These are phyloP conservation scores for Tricholoma hemisulphureum DNA, from an alignment of 768 basidiomycete species.

Conservation along the genomic window DNA sequence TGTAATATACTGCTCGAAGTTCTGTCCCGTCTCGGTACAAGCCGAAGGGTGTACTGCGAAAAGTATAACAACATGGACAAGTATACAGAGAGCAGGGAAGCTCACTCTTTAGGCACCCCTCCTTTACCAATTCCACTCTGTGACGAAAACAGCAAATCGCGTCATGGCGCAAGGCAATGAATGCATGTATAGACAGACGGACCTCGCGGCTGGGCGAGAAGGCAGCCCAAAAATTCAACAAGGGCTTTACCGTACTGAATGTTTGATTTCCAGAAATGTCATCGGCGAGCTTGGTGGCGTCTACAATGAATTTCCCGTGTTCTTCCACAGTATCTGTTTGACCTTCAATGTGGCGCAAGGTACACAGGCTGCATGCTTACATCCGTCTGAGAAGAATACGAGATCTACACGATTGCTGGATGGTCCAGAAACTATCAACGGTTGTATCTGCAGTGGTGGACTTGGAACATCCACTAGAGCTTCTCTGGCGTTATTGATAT, in stretches of 20 bases:
- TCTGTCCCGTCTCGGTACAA: conserved; percentile 79
- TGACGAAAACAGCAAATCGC: neutral
- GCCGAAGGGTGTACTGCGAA: conserved; percentile 69
- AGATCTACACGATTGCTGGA: conserved; percentile 68
- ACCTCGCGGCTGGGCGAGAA: conserved; percentile 77
- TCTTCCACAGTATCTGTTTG: conserved; percentile 54
- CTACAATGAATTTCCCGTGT: conserved; percentile 59
- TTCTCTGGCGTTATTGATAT: neutral
- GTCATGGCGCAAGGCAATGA: neutral
- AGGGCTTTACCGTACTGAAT: conserved; percentile 70
- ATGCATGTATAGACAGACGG: neutral
- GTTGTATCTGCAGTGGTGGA: conserved; percentile 53
- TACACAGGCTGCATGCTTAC: conserved; percentile 39
- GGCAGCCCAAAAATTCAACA: conserved; percentile 81
- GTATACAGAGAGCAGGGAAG: neutral
- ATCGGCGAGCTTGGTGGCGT: conserved; percentile 62
- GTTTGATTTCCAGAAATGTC: conserved; percentile 75
- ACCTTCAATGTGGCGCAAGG: neutral
- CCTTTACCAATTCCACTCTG: conserved; percentile 73
- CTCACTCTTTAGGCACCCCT: conserved; percentile 68
- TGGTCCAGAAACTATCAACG: conserved; percentile 60
- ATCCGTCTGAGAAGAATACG: conserved; percentile 78
- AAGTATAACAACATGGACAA: neutral
- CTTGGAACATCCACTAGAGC: conserved; percentile 10
- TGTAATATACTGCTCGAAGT: conserved; percentile 69